These are phyloP conservation scores for Ophiostoma quercus DNA, from an alignment of 2,329 filamentous ascomycete species.

Conservation along the genomic window DNA sequence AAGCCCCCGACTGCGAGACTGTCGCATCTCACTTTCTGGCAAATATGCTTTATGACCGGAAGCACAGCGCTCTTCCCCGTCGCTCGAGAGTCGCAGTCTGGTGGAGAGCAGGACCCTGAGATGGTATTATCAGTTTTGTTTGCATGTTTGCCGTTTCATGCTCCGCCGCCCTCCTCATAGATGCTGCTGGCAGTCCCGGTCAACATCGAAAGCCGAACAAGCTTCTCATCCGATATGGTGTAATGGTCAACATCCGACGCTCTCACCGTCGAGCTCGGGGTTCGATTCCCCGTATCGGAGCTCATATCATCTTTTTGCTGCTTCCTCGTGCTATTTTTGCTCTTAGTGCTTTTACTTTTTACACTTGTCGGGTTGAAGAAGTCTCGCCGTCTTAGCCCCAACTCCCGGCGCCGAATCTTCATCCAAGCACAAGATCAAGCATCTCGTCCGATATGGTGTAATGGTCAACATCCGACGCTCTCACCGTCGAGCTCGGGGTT, in stretches of 20 bases:
- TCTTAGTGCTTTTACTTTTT: neutral
- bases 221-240: conserved; percentile 16
- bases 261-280: conserved; percentile 27
- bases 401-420: too few relatives aligned
- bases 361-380: too few relatives aligned
- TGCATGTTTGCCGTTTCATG: neutral
- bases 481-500: conserved; percentile 27
- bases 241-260: conserved; percentile 27
- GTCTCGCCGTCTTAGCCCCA: too few relatives aligned
- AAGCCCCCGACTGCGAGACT: neutral
- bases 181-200: neutral
- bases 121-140: neutral
- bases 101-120: neutral
- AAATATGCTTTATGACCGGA: neutral
- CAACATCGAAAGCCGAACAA: conserved; percentile 1
- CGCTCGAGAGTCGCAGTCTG: neutral
- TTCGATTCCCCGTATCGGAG: conserved; percentile 27
- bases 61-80: neutral
- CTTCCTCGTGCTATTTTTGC: too few relatives aligned
- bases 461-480: conserved; percentile 27
- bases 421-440: conserved; percentile 1
- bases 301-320: neutral
- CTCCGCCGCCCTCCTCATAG: neutral
- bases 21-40: neutral
- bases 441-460: conserved; percentile 26